phyloP scores from a whole-genome alignment of 2,329 filamentous ascomycete genomes.

The Fusarium newnesense region DNA sequence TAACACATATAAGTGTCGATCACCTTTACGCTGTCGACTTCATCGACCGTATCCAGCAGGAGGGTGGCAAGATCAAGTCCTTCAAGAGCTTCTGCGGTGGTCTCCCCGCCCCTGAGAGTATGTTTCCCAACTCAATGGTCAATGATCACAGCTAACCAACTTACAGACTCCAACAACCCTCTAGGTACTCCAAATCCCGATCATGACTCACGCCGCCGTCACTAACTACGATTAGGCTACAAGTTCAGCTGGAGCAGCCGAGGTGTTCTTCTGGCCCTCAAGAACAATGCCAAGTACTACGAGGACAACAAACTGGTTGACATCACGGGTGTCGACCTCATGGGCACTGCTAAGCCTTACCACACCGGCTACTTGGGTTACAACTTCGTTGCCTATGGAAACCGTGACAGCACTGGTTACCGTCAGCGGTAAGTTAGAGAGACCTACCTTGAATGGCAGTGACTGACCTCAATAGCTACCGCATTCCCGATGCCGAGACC shows the following conservation, averaged over 20 bases:
- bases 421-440: constrained; percentile 76
- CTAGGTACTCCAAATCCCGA: constrained; percentile 57
- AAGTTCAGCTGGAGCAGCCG: constrained; percentile 69
- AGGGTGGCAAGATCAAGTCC: constrained; percentile 83
- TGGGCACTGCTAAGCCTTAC: constrained; percentile 90
- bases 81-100: constrained; percentile 91
- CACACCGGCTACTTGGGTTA: constrained; percentile 82
- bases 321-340: constrained; percentile 73
- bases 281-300: constrained; percentile 87
- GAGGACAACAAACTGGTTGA: constrained; percentile 80
- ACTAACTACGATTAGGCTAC: constrained; percentile 63
- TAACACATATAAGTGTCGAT: constrained; percentile 28
- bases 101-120: constrained; percentile 68
- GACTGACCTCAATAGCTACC: constrained; percentile 44
- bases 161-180: constrained; percentile 78
- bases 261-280: constrained; percentile 86
- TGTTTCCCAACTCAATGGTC: background rate
- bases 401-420: constrained; percentile 90
- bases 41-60: constrained; percentile 87
- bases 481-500: constrained; percentile 92
- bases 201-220: background rate
- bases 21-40: constrained; percentile 82
- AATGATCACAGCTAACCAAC: background rate
- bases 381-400: constrained; percentile 91
- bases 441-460: background rate